These are phyloP conservation scores for Calonectria hawksworthii DNA, from an alignment of 2,329 filamentous ascomycete species.

Conservation along the genomic window DNA sequence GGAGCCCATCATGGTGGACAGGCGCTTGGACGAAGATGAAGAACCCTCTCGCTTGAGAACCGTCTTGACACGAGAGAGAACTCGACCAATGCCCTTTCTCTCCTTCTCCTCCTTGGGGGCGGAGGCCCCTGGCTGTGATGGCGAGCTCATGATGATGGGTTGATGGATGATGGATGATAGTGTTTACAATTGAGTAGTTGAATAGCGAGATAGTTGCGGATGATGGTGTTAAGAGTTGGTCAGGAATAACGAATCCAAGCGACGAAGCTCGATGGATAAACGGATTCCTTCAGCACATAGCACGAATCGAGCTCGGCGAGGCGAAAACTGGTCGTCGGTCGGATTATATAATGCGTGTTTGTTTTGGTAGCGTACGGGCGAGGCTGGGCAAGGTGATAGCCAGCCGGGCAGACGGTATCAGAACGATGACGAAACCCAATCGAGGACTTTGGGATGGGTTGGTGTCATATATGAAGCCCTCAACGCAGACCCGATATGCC, in stretches of 20 bases:
- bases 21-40: conserved; percentile 46
- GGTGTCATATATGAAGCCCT: conserved; percentile 13
- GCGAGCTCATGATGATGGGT: conserved; percentile 58
- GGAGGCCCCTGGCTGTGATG: conserved; percentile 54
- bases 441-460: conserved; percentile 21
- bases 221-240: not conserved
- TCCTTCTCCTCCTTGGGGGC: conserved; percentile 53
- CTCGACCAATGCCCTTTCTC: conserved; percentile 63
- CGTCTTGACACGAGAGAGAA: conserved; percentile 65
- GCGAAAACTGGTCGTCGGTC: not conserved
- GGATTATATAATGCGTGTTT: not conserved
- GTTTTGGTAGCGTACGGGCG: not conserved
- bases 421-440: conserved; percentile 28
- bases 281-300: not conserved
- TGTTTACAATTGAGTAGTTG: not conserved
- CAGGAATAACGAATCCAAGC: not conserved
- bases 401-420: conserved; percentile 15
- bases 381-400: not conserved
- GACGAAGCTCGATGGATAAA: not conserved
- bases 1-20: conserved; percentile 41
- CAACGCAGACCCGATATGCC: conserved; percentile 19
- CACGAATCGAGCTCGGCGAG: conserved; percentile 1
- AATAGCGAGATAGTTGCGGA: not conserved
- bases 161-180: not conserved
- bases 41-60: conserved; percentile 61